Base-by-base conservation (phyloP, 192 early-diverging fungal genomes). In the Dimargaris verticillata region DNA sequence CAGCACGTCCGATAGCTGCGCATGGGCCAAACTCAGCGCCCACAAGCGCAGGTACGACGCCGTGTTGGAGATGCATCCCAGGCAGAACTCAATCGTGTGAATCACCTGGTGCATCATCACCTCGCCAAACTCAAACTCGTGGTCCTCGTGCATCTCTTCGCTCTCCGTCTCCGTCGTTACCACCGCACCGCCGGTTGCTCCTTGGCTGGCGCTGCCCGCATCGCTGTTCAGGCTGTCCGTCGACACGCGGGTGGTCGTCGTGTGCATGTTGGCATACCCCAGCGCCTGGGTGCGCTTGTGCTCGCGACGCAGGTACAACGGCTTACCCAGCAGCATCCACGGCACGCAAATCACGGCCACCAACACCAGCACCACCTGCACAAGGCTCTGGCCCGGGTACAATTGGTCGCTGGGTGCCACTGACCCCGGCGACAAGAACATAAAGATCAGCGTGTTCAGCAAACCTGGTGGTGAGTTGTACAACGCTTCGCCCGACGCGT, bases 371-470 rank as follows among this genome's bases (percentile, higher is more conserved):
- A 88, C 66, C 9, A 73, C 72, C 78, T 99, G 96, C 20, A 99
- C 63, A 54, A 71, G 70, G 11, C 75, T 84, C 79, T 99, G 96
- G 50, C 93, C 93, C 22, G 82, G 64, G 68, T 82, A 99, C 48
- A 99, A 75, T 61, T 74, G 76, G 45, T 88, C 85, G 25, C 68
- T 70, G 25, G 80, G 74, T 20, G 62, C 65, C 26, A 96, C 83
- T 28, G 45, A 72, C 25, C 96, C 96, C 11, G 96, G 96, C 33
- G 83, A 81, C 63, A 99, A 73, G 75, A 99, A 92, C 96, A 99
- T 99, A 74, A 94, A 96, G 69, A 99, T 99, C 63, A 99, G 80
- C 65, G 89, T 95, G 81, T 99, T 99, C 38, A 99, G 78, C 71
- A 99, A 73, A 45, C 88, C 88, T 24, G 96, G 96, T 4, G 95